phyloP scores from a whole-genome alignment of 805 yeast genomes.

The Myxozyma geophila region DNA sequence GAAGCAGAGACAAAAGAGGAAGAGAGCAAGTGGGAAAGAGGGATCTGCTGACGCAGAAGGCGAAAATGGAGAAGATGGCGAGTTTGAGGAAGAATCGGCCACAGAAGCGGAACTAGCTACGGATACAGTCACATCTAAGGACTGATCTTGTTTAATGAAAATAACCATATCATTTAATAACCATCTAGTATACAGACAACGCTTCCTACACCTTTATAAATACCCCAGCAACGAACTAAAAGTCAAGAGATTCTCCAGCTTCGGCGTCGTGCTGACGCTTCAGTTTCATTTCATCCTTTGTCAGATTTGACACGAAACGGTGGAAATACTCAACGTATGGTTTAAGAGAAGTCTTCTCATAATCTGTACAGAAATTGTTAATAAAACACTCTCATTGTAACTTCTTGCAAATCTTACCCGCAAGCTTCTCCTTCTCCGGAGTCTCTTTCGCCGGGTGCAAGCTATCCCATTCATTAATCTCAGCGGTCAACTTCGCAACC shows the following conservation, averaged over 20 bases:
- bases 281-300: constrained; percentile 57
- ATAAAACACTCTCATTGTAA: constrained; percentile 5
- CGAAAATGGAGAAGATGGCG: not conserved
- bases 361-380: constrained; percentile 46
- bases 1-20: constrained; percentile 36
- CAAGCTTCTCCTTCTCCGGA: constrained; percentile 16
- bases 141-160: not conserved
- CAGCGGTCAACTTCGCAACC: constrained; percentile 63
- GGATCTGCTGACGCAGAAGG: not conserved
- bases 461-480: constrained; percentile 53
- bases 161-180: constrained; percentile 23
- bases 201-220: not conserved
- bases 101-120: not conserved
- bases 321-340: constrained; percentile 72
- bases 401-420: constrained; percentile 5
- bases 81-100: not conserved
- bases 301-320: constrained; percentile 60
- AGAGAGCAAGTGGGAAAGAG: not conserved
- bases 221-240: not conserved
- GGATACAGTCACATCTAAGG: not conserved
- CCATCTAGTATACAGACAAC: constrained; percentile 3
- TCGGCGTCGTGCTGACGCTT: constrained; percentile 45
- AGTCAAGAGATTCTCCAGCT: constrained; percentile 16
- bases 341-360: constrained; percentile 69
- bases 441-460: not conserved